Evolutionary conservation across 768 basidiomycete genomes (phyloP).

Genomic region (Phaffia tasmanica): DNA sequence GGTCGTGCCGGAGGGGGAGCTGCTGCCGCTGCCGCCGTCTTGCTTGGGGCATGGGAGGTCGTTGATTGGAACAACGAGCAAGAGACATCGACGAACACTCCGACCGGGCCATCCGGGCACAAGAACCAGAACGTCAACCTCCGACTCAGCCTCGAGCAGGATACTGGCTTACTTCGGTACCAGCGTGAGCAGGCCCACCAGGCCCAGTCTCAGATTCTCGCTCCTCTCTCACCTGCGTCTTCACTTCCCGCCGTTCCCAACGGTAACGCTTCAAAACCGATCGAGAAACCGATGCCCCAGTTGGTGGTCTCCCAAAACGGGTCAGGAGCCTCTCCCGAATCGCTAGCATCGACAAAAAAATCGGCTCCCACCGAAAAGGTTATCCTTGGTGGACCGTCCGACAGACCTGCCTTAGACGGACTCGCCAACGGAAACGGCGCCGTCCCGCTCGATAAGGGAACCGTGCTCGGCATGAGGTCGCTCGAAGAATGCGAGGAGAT

Average conservation of each 20-base stretch:
- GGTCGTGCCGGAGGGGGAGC: constrained; percentile 38
- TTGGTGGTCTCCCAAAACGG: not conserved
- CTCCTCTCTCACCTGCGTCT: not conserved
- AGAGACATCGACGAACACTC: not conserved
- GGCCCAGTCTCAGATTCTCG: constrained; percentile 4
- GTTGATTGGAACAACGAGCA: constrained; percentile 5
- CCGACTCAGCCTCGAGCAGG: constrained; percentile 4
- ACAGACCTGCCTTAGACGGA: constrained; percentile 21
- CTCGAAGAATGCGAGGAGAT: constrained; percentile 69
- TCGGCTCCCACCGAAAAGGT: not conserved
- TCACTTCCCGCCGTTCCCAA: too few species aligned
- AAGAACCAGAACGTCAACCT: constrained; percentile 16
- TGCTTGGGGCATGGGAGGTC: constrained; percentile 34
- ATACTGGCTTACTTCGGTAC: constrained; percentile 2
- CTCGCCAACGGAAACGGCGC: constrained; percentile 23
- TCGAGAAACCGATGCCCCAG: constrained; percentile 24
- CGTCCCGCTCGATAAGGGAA: not conserved
- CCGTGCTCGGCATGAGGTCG: constrained; percentile 39
- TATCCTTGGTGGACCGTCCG: constrained; percentile 6
- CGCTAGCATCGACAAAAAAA: too few species aligned
- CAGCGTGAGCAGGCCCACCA: not conserved
- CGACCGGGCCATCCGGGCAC: not conserved
- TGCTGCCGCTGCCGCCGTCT: constrained; percentile 40
- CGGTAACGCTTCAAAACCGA: too few species aligned
- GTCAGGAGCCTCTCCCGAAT: too few species aligned